A percentile compares a stretch with the other conserved stretches of the same genome.
These are phyloP conservation scores for Miscanthus sacchariflorus DNA, from an alignment of 202 grass and related monocot genomes.

Conservation along the genomic window DNA sequence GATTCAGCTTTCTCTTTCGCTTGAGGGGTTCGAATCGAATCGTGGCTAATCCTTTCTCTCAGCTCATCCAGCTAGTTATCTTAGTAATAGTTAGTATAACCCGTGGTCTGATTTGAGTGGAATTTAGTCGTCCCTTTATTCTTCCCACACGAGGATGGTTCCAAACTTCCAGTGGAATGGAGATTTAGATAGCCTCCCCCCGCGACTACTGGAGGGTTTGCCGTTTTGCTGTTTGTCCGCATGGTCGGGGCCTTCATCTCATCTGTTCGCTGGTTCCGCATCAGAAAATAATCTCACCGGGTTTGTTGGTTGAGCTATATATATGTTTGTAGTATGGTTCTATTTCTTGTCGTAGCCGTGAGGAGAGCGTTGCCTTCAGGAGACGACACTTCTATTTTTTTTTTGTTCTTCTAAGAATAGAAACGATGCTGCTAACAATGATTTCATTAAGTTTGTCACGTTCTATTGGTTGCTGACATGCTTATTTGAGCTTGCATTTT, in stretches of 20 bases:
- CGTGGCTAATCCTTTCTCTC: neutral
- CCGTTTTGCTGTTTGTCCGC: neutral
- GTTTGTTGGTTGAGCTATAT: neutral
- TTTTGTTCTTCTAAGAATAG: neutral
- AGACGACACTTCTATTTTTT: neutral
- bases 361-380: neutral
- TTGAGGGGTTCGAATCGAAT: neutral
- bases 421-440: neutral
- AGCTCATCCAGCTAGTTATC: neutral
- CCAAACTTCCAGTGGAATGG: too few species aligned
- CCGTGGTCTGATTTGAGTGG: neutral
- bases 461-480: constrained; percentile 12
- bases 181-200: too few species aligned
- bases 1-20: neutral
- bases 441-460: neutral
- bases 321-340: neutral
- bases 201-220: neutral
- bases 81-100: neutral
- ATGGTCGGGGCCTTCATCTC: neutral
- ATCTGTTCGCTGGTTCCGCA: neutral
- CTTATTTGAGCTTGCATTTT: neutral
- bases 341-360: neutral
- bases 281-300: neutral
- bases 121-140: neutral
- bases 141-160: too few species aligned